phyloP scores from a whole-genome alignment of 164 flowering plant genomes.

The Malania oleifera region DNA sequence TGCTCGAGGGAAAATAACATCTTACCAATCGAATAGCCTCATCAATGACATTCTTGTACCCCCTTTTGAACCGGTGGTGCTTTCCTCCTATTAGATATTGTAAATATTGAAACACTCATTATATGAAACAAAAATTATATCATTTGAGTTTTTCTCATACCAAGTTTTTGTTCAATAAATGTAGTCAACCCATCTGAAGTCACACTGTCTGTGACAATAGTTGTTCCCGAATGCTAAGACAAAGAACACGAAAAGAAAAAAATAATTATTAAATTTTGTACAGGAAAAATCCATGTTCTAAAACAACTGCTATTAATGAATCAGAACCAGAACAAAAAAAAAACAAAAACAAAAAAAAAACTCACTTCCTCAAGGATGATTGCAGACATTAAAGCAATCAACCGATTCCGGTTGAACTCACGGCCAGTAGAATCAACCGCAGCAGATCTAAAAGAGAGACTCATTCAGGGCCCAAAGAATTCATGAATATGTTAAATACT shows the following conservation, averaged over 20 bases:
- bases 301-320: not conserved
- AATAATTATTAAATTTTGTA: not conserved
- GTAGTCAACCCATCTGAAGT: constrained; percentile 94
- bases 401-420: constrained; percentile 83
- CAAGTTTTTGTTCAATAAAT: constrained; percentile 91
- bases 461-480: not conserved
- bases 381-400: constrained; percentile 94
- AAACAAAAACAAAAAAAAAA: not conserved
- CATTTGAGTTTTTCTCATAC: constrained; percentile 30
- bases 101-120: constrained; percentile 11
- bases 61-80: constrained; percentile 95
- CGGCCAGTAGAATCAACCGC: constrained; percentile 93
- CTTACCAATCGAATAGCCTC: constrained; percentile 96
- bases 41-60: constrained; percentile 97
- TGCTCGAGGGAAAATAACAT: not conserved
- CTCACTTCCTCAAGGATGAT: constrained; percentile 90
- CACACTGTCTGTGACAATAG: constrained; percentile 97
- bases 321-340: not conserved
- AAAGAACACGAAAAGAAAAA: constrained; percentile 14
- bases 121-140: not conserved
- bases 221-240: constrained; percentile 87
- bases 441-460: constrained; percentile 71
- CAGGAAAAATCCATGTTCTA: not conserved
- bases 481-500: not conserved
- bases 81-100: constrained; percentile 62